Evolutionary conservation across 164 flowering plant genomes (phyloP), one percentile per base, ranked within the genome.

Genomic region (Dillenia suffruticosa): DNA sequence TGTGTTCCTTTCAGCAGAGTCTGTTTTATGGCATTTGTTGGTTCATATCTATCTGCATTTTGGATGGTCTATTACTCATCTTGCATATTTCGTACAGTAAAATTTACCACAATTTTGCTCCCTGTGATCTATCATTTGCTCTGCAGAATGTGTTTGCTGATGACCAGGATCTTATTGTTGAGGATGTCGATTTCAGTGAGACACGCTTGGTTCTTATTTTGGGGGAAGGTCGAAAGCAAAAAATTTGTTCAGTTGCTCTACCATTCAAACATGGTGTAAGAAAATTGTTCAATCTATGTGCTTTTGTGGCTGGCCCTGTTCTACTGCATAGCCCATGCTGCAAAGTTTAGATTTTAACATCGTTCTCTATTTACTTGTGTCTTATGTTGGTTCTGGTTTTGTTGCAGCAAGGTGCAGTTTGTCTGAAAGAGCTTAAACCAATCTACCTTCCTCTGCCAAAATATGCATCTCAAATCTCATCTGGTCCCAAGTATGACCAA

Each of bases 401-500:
- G 40, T 5, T 32, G 40, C 40, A 26, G 54, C 84, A 88, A 96
- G 82, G 64, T 65, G 67, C 85, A 51, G 69, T 80, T 72, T 60
- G 58, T 70, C 73, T 94, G 47, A 76, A 70, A 68, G 84, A 77
- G 56, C 82, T 84, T 56, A 66, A 69, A 48, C 93, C 82, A 56
- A 61, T 15, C 52, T 88, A 74, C 69, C 84, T 94, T 52, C 89
- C 92, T 71, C 93, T 94, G 72, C 96, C 97, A 57, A 70, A 81
- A 46, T 49, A 86, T 82, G 96, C 85, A 50, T 85, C 81, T 67
- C 88, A 84, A 69, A 89, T 94, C 63, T 80, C 76, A 19, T 84
- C 96, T 10, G 99, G 96, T 49, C 79, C 96, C 32, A 94, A 91
- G 73, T 91, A 91, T 82, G 99, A 94, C 65, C 91, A 55, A 75